A percentile compares a stretch with the other conserved stretches of the same genome.
Evolutionary conservation across 129 eudicot genomes (phyloP).

Genomic region (Mikania micrantha): DNA sequence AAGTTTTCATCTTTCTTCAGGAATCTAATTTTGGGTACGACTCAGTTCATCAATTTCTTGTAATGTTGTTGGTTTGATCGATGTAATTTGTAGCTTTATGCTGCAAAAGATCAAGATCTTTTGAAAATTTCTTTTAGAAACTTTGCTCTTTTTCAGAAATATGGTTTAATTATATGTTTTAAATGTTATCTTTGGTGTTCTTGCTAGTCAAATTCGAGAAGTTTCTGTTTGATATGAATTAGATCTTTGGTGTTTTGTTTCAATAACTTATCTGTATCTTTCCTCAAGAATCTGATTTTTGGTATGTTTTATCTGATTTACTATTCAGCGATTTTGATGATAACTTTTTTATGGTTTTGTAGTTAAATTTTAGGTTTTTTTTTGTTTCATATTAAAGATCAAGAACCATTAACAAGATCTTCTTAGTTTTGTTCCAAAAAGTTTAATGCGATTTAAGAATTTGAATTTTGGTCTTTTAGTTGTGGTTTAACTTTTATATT

Average conservation of each 20-base stretch:
- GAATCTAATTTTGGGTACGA: constrained; percentile 5
- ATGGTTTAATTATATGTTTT: constrained; percentile 1
- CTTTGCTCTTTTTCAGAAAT: not conserved
- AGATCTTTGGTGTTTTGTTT: not conserved
- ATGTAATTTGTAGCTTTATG: not conserved
- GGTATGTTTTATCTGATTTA: not conserved
- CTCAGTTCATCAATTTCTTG: not conserved
- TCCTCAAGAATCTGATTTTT: not conserved
- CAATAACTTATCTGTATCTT: not conserved
- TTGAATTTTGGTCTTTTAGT: not conserved
- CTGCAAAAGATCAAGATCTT: not conserved
- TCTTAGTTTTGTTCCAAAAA: not conserved
- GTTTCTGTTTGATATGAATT: not conserved
- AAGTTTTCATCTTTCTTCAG: constrained; percentile 11
- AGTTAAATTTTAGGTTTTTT: not conserved
- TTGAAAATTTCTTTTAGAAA: not conserved
- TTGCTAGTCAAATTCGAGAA: not conserved
- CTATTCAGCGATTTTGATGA: not conserved
- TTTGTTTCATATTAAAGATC: not conserved
- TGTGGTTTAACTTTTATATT: not conserved
- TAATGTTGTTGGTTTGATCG: not conserved
- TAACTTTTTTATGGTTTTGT: not conserved
- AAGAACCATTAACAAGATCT: not conserved
- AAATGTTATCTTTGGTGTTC: not conserved
- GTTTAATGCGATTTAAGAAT: not conserved